Percentiles rank a stretch among this genome's conserved stretches.
Evolutionary conservation across 192 early-diverging fungal genomes (phyloP).

Genomic region (Obelidium mucronatum): DNA sequence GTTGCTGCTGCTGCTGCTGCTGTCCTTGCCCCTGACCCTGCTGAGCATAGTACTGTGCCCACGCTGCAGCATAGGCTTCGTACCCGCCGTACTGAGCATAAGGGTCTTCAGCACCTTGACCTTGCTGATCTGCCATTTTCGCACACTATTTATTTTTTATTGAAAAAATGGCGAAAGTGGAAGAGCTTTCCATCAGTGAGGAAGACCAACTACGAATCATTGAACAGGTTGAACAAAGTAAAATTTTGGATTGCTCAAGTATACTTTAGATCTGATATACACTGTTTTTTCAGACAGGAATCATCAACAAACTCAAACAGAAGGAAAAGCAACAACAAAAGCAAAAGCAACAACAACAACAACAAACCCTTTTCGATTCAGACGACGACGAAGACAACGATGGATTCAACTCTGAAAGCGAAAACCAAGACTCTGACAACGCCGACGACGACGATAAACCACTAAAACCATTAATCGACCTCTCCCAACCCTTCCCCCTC

Average conservation of each 20-base stretch:
- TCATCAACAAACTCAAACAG: not conserved
- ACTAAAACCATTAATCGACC: not conserved
- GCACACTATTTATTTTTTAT: not conserved
- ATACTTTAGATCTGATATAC: not conserved
- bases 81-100: slow-evolving; percentile 35
- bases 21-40: not conserved
- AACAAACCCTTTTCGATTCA: not conserved
- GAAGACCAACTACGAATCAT: slow-evolving; percentile 1
- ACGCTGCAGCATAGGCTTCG: slow-evolving; percentile 23
- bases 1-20: not conserved
- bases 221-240: not conserved
- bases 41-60: slow-evolving; percentile 16
- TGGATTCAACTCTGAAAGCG: not conserved
- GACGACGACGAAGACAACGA: slow-evolving; percentile 2
- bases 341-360: not conserved
- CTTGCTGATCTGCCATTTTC: not conserved
- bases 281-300: not conserved
- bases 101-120: slow-evolving; percentile 2
- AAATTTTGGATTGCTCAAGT: too few species aligned
- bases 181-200: not conserved
- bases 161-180: not conserved
- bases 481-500: not conserved
- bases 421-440: not conserved
- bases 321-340: not conserved
- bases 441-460: not conserved